phyloP scores from a whole-genome alignment of 495 filamentous ascomycete species.

The Penicillium paxilli region DNA sequence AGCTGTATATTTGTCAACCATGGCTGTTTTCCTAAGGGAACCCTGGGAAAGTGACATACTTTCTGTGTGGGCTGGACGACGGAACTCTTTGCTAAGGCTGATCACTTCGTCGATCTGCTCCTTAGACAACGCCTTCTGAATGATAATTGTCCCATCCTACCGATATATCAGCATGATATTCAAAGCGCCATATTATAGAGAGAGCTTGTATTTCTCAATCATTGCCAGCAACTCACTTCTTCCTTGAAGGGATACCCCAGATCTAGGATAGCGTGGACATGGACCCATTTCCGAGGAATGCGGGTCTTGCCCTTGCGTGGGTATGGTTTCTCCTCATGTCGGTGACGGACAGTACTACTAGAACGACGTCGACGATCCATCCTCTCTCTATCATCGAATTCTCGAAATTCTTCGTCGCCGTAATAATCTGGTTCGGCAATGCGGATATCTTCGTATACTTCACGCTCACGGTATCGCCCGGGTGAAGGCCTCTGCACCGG shows the following conservation, averaged over 20 bases:
- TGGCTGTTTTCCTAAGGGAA: background rate
- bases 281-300: constrained; percentile 75
- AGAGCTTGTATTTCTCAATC: too few relatives aligned
- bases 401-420: constrained; percentile 66
- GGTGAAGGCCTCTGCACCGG: constrained; percentile 38
- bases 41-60: constrained; percentile 23
- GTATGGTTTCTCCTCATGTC: constrained; percentile 52
- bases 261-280: constrained; percentile 75
- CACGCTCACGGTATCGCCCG: constrained; percentile 46
- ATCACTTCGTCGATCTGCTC: constrained; percentile 89
- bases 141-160: constrained; percentile 74
- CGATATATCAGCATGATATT: background rate
- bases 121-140: constrained; percentile 79
- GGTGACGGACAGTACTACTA: constrained; percentile 39
- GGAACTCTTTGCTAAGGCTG: constrained; percentile 70
- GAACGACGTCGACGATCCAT: constrained; percentile 43
- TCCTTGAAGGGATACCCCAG: constrained; percentile 84
- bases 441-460: constrained; percentile 64
- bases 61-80: constrained; percentile 26
- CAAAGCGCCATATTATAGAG: background rate
- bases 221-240: constrained; percentile 59
- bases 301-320: constrained; percentile 86
- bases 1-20: constrained; percentile 15
- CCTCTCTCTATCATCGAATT: constrained; percentile 54
- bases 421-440: constrained; percentile 66